phyloP scores from a whole-genome alignment of 345 rosid genomes.

The thale cress (Arabidopsis thaliana) region DNA sequence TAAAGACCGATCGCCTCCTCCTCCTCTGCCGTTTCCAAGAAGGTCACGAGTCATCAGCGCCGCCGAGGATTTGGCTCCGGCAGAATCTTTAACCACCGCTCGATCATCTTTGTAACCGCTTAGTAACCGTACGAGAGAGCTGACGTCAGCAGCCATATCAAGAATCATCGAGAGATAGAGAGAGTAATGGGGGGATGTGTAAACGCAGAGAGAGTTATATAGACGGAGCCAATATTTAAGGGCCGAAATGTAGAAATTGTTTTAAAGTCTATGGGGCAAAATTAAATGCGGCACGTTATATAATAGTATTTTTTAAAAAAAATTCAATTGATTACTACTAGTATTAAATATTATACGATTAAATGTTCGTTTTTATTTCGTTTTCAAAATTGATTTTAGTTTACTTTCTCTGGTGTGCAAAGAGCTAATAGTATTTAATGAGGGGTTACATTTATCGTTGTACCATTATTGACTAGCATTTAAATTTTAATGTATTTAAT shows the following conservation, averaged over 20 bases:
- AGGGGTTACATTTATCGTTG: constrained; percentile 49
- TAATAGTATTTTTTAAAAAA: constrained; percentile 12
- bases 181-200: background rate
- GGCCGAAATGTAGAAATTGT: constrained; percentile 5
- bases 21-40: constrained; percentile 52
- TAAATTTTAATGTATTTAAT: constrained; percentile 33
- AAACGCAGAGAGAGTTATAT: constrained; percentile 20
- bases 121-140: constrained; percentile 53
- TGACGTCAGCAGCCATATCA: constrained; percentile 70
- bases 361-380: background rate
- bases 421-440: constrained; percentile 35
- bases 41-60: constrained; percentile 73
- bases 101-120: constrained; percentile 56
- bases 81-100: constrained; percentile 43
- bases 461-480: constrained; percentile 47
- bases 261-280: background rate
- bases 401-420: constrained; percentile 15
- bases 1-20: constrained; percentile 50
- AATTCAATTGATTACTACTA: background rate
- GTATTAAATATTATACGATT: background rate
- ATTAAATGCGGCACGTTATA: constrained; percentile 41
- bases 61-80: constrained; percentile 52
- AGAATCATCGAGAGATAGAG: constrained; percentile 1
- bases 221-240: constrained; percentile 21
- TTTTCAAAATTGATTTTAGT: constrained; percentile 6